phyloP scores from a whole-genome alignment of 2,329 filamentous ascomycete genomes.

The Venturia pyrina region DNA sequence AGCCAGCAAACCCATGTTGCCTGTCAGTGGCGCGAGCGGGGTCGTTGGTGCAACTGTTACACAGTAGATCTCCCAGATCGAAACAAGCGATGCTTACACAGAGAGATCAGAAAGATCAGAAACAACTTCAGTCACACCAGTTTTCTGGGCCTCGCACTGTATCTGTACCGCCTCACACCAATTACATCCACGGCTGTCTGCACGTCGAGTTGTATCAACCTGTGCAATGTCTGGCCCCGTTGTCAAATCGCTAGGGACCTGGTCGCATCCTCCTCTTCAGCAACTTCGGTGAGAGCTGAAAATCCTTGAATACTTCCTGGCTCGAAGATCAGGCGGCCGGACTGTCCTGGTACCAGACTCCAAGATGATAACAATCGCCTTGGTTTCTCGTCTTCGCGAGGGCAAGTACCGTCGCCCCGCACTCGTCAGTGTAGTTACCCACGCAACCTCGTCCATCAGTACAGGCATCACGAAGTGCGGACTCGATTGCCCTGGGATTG shows the following conservation, averaged over 20 bases:
- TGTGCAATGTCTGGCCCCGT: neutral
- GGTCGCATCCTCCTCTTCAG: neutral
- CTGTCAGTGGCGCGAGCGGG: neutral
- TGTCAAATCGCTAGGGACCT: neutral
- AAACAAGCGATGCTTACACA: neutral
- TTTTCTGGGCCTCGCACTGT: neutral
- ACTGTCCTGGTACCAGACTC: neutral
- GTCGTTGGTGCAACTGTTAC: neutral
- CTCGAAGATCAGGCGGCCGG: neutral
- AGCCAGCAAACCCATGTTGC: neutral
- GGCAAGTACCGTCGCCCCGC: neutral
- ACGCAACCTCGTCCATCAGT: neutral
- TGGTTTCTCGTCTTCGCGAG: neutral
- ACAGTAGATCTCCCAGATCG: neutral
- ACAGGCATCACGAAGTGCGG: neutral
- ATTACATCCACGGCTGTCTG: neutral
- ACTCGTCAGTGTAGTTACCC: neutral
- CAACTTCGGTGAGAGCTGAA: neutral
- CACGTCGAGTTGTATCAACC: neutral
- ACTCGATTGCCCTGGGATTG: neutral
- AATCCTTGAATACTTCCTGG: neutral
- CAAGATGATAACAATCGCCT: neutral
- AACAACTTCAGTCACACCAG: neutral
- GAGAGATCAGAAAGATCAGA: neutral
- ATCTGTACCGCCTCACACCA: neutral